Evolutionary conservation across 2,329 filamentous ascomycete species (phyloP).

Genomic region (Emericellopsis cladophorae): DNA sequence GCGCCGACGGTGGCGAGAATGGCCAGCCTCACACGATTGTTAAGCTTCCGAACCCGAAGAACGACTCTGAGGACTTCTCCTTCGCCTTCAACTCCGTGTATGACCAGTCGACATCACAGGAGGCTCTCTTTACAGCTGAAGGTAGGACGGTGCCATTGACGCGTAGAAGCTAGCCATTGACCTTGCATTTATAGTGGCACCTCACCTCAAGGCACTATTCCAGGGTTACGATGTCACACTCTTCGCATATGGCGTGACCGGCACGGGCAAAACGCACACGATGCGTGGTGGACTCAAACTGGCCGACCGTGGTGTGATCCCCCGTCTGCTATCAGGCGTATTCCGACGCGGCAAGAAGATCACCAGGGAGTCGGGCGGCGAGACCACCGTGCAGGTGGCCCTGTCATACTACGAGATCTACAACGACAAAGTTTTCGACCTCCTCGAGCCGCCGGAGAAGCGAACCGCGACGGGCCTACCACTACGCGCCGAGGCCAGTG

Average conservation of each 20-base stretch:
- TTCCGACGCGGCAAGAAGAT: constrained; percentile 80
- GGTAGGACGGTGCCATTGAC: constrained; percentile 35
- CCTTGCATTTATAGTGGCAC: constrained; percentile 48
- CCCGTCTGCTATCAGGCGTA: constrained; percentile 70
- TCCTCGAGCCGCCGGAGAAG: constrained; percentile 81
- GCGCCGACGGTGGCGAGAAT: constrained; percentile 47
- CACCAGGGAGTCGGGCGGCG: constrained; percentile 60
- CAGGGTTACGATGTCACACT: constrained; percentile 78
- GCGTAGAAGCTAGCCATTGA: not conserved
- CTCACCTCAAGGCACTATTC: constrained; percentile 85
- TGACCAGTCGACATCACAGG: constrained; percentile 66
- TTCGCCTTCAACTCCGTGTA: constrained; percentile 95
- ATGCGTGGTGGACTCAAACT: constrained; percentile 86
- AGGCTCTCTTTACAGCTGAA: constrained; percentile 80
- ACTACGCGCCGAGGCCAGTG: constrained; percentile 73
- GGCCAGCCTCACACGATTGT: constrained; percentile 56
- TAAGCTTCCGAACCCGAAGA: constrained; percentile 88
- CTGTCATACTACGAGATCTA: constrained; percentile 96
- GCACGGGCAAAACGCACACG: constrained; percentile 90
- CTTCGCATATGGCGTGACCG: constrained; percentile 88
- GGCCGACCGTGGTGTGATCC: constrained; percentile 78
- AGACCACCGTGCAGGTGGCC: constrained; percentile 58
- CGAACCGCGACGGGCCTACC: constrained; percentile 70
- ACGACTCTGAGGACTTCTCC: constrained; percentile 78
- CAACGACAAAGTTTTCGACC: constrained; percentile 87